These are phyloP conservation scores for Rhizophora apiculata DNA, from an alignment of 345 rosid genomes.

Conservation along the genomic window DNA sequence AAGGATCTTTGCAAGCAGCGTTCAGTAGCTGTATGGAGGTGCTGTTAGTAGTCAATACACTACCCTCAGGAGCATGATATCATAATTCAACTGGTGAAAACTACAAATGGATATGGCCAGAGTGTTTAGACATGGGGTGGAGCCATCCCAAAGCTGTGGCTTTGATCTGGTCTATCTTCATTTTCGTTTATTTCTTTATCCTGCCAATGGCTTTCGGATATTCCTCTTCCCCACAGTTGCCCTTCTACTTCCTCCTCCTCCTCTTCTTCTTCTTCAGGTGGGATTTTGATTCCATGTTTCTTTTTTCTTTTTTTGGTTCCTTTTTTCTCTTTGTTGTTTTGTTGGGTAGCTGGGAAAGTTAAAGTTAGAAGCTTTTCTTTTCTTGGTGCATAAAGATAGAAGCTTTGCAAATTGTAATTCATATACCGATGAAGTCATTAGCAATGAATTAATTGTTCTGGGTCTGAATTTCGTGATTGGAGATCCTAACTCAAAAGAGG, in stretches of 20 bases:
- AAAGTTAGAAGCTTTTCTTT: too few species aligned
- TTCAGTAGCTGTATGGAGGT: too few species aligned
- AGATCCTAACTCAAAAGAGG: too few species aligned
- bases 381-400: too few species aligned
- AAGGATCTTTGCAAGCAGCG: too few species aligned
- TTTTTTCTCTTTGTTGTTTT: too few species aligned
- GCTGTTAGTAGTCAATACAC: not conserved
- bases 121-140: not conserved
- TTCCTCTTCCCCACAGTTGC: not conserved
- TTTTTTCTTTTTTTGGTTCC: too few species aligned
- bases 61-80: not conserved
- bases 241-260: not conserved
- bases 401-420: too few species aligned
- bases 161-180: not conserved
- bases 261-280: constrained; percentile 1
- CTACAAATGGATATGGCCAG: not conserved
- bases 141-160: not conserved
- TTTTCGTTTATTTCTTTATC: not conserved
- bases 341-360: too few species aligned
- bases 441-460: too few species aligned
- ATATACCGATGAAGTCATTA: too few species aligned
- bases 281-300: not conserved
- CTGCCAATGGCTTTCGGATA: not conserved
- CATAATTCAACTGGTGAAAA: not conserved
- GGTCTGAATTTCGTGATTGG: too few species aligned